Base-by-base conservation (phyloP, 257 asterid species). In the Solanum raphanifolium region DNA sequence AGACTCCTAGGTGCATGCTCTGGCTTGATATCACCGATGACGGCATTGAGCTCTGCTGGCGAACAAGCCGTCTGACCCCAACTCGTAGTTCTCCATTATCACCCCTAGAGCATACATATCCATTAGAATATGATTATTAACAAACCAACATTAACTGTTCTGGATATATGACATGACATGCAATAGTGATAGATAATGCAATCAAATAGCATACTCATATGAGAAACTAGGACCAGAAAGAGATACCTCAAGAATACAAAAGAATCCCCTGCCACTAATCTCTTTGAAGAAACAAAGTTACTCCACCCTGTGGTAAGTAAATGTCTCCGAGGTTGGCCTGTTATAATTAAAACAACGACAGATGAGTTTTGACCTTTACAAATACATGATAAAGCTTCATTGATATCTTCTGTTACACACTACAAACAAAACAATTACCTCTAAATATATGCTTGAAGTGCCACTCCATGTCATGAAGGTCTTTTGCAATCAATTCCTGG, bases 281-380 rank as follows among this genome's bases (percentile, higher is more conserved):
- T 90, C 92, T 95, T 95, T 5, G 96, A 93, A 71, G 95, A 93
- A 31, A 94, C 98, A 87, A 94, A 95, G 10, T 95, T 92, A 89
- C 98, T 95, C 98, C 98, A 95, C 32, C 98, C 98, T 9, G 98
- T 95, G 25, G 98, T 95, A 48, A 95, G 95, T 92, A 95, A 91
- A 89, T 95, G 98, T 91, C 98, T 94, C 87, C 95, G 93, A 71
- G 98, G 98, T 89, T 95, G 98, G 83, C 98, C 98, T 95, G 92
- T 83, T 52, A 52, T 87, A 43, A 41, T 36, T 86, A 78, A 6
- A 86, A 60, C 31, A 86, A n/a, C 0, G 4, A 29, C 11, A 13
- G 4, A 35, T 86, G 32, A 29, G 11, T 6, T 71, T 29, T 10
- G 4, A 39, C 83, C 60, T 38, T 76, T 25, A 76, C 4, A n/a